Percentiles rank a stretch among this genome's conserved stretches.
phyloP scores from a whole-genome alignment of 345 rosid species.

The Euphorbia lathyris region DNA sequence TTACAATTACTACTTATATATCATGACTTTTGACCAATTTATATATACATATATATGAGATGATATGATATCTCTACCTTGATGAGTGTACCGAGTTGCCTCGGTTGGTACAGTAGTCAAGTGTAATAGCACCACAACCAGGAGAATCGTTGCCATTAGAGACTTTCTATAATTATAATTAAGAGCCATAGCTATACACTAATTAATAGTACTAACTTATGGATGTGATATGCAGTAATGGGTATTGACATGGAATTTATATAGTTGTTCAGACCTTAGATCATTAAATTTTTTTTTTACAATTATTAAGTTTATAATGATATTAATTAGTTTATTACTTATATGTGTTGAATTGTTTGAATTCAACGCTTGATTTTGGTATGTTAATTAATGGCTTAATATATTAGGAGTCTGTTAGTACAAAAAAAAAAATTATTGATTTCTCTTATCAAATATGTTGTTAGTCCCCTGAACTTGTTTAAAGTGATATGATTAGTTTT shows the following conservation, averaged over 20 bases:
- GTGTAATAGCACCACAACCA: constrained; percentile 23
- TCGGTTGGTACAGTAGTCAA: constrained; percentile 11
- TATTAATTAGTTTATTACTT: no score
- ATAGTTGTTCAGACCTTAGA: neutral
- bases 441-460: no score
- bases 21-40: no score
- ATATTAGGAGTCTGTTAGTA: no score
- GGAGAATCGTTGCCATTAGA: constrained; percentile 17
- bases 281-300: no score
- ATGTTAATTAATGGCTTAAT: no score
- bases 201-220: neutral
- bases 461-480: no score
- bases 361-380: neutral
- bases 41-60: no score
- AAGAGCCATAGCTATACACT: neutral
- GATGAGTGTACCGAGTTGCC: constrained; percentile 12
- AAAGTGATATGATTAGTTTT: no score
- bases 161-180: constrained; percentile 7
- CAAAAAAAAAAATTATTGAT: no score
- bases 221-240: neutral
- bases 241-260: neutral
- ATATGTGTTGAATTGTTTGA: neutral
- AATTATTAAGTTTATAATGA: neutral
- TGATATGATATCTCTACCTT: constrained; percentile 24
- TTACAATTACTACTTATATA: no score